Percentiles rank a stretch among this genome's conserved stretches.
Evolutionary conservation across 2,329 filamentous ascomycete genomes (phyloP).

Genomic region (Sarocladium brachiariae): DNA sequence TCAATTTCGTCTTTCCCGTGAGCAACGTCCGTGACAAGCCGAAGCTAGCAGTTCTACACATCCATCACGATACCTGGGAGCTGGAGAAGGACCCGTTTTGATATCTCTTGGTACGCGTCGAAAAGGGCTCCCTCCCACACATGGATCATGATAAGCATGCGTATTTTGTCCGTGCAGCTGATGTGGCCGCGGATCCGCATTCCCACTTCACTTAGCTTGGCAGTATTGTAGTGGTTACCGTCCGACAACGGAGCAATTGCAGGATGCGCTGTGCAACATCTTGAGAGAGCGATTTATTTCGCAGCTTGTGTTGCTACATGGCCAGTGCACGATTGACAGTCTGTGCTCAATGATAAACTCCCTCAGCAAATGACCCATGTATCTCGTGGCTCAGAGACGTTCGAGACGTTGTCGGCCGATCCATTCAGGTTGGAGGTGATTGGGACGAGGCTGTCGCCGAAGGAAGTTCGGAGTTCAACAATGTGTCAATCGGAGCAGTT

Average conservation of each 20-base stretch:
- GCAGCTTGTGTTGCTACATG: neutral
- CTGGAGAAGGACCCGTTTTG: neutral
- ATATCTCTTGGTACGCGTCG: too few relatives aligned
- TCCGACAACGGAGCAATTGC: neutral
- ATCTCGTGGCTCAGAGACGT: too few relatives aligned
- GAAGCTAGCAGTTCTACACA: neutral
- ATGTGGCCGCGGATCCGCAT: neutral
- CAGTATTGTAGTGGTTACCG: neutral
- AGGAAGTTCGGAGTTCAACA: too few relatives aligned
- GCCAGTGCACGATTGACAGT: too few relatives aligned
- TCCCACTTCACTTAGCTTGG: neutral
- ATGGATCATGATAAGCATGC: conserved; percentile 3
- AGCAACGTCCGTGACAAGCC: neutral
- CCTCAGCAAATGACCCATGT: too few relatives aligned
- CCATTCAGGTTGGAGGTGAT: too few relatives aligned
- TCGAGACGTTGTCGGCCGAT: too few relatives aligned
- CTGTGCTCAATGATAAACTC: too few relatives aligned
- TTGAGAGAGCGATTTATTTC: neutral
- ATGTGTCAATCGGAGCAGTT: too few relatives aligned
- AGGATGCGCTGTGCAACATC: neutral
- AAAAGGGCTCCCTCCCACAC: too few relatives aligned
- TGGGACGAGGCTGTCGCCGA: too few relatives aligned
- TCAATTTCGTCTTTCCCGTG: too few relatives aligned
- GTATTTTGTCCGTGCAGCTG: neutral
- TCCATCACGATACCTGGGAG: neutral